Percentiles rank a stretch among this genome's conserved stretches.
phyloP scores from a whole-genome alignment of 1,139 yeast genomes.

The Nakaseomyces bracarensis region DNA sequence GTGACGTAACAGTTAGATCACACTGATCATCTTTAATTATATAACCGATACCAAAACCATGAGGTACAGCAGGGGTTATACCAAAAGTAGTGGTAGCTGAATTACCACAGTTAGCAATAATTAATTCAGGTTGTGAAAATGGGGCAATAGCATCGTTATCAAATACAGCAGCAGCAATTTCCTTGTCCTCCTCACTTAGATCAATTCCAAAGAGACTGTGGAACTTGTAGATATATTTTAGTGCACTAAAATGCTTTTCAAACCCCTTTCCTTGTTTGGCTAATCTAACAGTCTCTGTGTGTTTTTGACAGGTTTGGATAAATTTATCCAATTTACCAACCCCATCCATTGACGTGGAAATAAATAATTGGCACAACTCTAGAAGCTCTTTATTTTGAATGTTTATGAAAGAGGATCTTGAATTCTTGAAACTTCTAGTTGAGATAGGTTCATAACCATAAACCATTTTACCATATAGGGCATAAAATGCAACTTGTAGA shows the following conservation, averaged over 20 bases:
- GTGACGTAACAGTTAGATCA: slow-evolving; percentile 57
- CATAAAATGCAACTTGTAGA: slow-evolving; percentile 63
- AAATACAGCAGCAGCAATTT: slow-evolving; percentile 20
- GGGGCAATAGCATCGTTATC: slow-evolving; percentile 42
- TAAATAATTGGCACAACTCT: slow-evolving; percentile 51
- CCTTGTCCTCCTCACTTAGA: slow-evolving; percentile 35
- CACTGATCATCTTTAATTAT: slow-evolving; percentile 60
- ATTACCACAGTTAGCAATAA: slow-evolving; percentile 64
- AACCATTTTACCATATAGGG: slow-evolving; percentile 60
- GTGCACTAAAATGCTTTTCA: slow-evolving; percentile 61
- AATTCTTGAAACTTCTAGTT: slow-evolving; percentile 56
- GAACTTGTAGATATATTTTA: slow-evolving; percentile 42
- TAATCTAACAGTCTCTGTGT: slow-evolving; percentile 40
- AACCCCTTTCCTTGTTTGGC: slow-evolving; percentile 61
- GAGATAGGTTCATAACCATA: slow-evolving; percentile 68
- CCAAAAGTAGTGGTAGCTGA: slow-evolving; percentile 69
- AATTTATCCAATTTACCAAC: slow-evolving; percentile 34
- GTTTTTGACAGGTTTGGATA: slow-evolving; percentile 45
- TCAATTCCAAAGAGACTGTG: slow-evolving; percentile 33
- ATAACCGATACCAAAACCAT: slow-evolving; percentile 73
- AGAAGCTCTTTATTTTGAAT: slow-evolving; percentile 50
- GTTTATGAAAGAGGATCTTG: slow-evolving; percentile 62
- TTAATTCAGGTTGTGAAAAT: slow-evolving; percentile 39
- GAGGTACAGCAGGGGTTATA: slow-evolving; percentile 64
- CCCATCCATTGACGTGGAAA: slow-evolving; percentile 40